Evolutionary conservation across 768 basidiomycete genomes (phyloP), one percentile per base, ranked within the genome.

Genomic region (Paxillus ammoniavirescens): DNA sequence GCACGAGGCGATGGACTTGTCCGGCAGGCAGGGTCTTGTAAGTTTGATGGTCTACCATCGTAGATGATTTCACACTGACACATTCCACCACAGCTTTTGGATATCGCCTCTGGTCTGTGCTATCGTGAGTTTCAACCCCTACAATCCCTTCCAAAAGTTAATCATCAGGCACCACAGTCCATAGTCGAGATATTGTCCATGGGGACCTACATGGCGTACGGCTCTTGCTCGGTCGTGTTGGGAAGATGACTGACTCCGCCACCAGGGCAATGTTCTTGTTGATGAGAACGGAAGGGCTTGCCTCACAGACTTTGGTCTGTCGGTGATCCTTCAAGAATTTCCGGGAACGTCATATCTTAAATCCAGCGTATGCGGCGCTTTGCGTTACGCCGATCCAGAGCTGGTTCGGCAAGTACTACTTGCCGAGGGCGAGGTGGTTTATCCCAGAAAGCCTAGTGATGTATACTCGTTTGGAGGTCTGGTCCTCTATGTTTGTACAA

Each of bases 251-350:
- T 18, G 14, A 38, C 38, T 41, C 40, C n/a, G 13, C 42, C 14
- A 9, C 18, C 28, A 67, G 68, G 66, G 48, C 14, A 81, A 82
- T 53, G 73, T 82, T 46, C 66, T 82, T 23, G 69, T 82, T 12
- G 71, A 72, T 8, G 68, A 65, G 5, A 33, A 66, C 4, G 69
- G 69, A 15, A 64, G 69, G 12, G 79, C 79, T 12, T 75, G 75
- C 45, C 65, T 81, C 6, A 72, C 77, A 2, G 80, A 81, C 58
- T 81, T 81, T 55, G 79, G 80, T 5, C 67, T 79, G 15, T 67
- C 65, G 2, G 23, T 67, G 15, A 45, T 49, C 46, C n/a, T 52
- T 8, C 15, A 21, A 6, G 52, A 58, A 12, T 54, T 58, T 21
- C 2, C 28, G 10, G 57, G 42, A n/a, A 45, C 50, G 9, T 37